Base-by-base conservation (phyloP, 2,329 filamentous ascomycete species). In the Xylariaceae sp. region DNA sequence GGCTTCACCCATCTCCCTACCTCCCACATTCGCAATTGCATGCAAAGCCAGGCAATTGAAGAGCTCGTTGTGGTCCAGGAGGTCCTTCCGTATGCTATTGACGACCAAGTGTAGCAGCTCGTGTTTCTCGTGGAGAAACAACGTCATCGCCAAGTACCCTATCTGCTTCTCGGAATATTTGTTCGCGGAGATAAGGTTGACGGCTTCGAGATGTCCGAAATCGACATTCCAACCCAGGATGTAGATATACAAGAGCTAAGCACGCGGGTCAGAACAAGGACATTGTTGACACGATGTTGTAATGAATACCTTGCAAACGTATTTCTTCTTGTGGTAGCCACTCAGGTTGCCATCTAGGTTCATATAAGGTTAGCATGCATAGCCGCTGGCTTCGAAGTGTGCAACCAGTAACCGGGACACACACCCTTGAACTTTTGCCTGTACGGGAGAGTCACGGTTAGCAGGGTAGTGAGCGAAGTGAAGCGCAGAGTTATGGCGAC, bases 111-210 rank as follows among this genome's bases (percentile, higher is more conserved):
- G 94, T 59, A 99, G 76, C 59, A 99, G 80, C 72, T 99, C 94
- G 74, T 99, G 94, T 71, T 95, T 85, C 74, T 99, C 94, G 72
- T 99, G 94, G 39, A 99, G 78, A 74, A 99, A 97, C 51, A 99
- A 80, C 1, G 94, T 99, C 72, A 99, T 95, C 49, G 94, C 94
- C 64, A 99, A 81, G 70, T 99, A 99, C 52, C 94, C 94, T 68
- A 99, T 99, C 77, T 99, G 94, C 76, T 99, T 99, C 72, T 99
- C 94, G 19, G 92, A 97, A 74, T 97, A 99, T 70, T 97, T 99
- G 68, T 81, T 91, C 52, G 92, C 92, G 26, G 92, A 96, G 64
- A 99, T 95, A 67, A 99, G 83, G 69, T 97, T 97, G 69, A 99
- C 92, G 32, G 95, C 95, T 75, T 99, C 94, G 63, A 99, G 84